Evolutionary conservation across 2,329 filamentous ascomycete genomes (phyloP).

Genomic region (Ilyonectria destructans): DNA sequence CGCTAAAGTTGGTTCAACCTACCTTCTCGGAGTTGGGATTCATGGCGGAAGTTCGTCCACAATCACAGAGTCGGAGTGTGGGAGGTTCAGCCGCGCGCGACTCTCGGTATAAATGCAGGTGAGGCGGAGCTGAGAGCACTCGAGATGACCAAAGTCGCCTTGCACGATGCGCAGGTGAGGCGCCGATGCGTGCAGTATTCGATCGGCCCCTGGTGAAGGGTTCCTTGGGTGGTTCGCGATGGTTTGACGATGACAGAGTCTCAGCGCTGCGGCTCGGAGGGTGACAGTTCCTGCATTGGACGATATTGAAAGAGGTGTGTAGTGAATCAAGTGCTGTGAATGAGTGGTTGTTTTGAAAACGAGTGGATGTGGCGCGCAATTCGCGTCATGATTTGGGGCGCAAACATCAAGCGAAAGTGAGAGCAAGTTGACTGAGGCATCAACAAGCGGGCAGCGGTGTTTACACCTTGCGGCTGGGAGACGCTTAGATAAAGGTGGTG

Average conservation of each 20-base stretch:
- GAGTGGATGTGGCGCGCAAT: neutral
- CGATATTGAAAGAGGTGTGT: neutral
- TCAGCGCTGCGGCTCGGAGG: neutral
- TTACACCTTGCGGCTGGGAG: no score
- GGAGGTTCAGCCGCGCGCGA: neutral
- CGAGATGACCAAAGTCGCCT: neutral
- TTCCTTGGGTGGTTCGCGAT: neutral
- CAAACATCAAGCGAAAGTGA: slow-evolving; percentile 7
- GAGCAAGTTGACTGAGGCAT: slow-evolving; percentile 26
- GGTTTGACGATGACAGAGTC: neutral
- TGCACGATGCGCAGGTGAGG: neutral
- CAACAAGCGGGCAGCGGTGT: neutral
- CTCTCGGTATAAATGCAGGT: neutral
- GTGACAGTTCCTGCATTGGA: neutral
- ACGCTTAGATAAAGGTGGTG: slow-evolving; percentile 1
- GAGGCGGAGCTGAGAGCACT: neutral
- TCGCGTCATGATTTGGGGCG: slow-evolving; percentile 11
- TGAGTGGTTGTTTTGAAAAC: slow-evolving; percentile 10
- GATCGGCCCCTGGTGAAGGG: neutral
- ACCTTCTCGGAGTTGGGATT: slow-evolving; percentile 22
- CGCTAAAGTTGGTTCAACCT: neutral
- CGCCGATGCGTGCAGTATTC: neutral
- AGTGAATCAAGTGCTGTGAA: neutral
- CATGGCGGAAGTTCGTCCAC: slow-evolving; percentile 1
- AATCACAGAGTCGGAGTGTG: neutral